Evolutionary conservation across 805 yeast genomes (phyloP).

Genomic region (Kluyveromyces wickerhamii): DNA sequence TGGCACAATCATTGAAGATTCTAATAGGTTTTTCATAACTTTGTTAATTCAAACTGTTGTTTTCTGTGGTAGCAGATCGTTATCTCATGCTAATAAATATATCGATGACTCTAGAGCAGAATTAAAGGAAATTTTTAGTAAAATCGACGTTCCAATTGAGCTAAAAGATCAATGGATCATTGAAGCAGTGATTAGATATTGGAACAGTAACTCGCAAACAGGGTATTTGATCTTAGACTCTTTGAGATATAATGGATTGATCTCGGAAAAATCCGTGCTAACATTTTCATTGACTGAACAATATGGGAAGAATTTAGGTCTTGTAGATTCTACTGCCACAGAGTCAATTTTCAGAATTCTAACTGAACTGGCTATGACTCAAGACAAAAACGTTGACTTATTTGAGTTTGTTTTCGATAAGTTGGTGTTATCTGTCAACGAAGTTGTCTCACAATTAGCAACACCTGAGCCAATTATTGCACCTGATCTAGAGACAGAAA

Average conservation of each 20-base stretch:
- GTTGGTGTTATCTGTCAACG: slow-evolving; percentile 18
- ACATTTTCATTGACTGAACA: slow-evolving; percentile 35
- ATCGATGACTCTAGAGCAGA: slow-evolving; percentile 35
- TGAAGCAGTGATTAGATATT: slow-evolving; percentile 49
- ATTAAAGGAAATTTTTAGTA: slow-evolving; percentile 29
- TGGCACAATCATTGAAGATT: slow-evolving; percentile 27
- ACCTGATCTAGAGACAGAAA: slow-evolving; percentile 18
- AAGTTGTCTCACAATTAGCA: slow-evolving; percentile 16
- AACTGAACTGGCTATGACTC: slow-evolving; percentile 18
- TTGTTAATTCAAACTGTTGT: slow-evolving; percentile 65
- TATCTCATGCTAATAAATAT: slow-evolving; percentile 63
- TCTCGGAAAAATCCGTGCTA: slow-evolving; percentile 36
- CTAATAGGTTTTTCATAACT: slow-evolving; percentile 44
- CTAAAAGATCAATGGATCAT: slow-evolving; percentile 39
- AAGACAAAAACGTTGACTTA: slow-evolving; percentile 17
- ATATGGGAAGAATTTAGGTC: slow-evolving; percentile 28
- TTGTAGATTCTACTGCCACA: slow-evolving; percentile 39
- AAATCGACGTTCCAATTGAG: slow-evolving; percentile 22
- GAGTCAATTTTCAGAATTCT: slow-evolving; percentile 37
- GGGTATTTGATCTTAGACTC: slow-evolving; percentile 54
- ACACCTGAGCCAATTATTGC: slow-evolving; percentile 13
- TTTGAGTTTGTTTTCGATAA: slow-evolving; percentile 26
- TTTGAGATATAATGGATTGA: slow-evolving; percentile 38
- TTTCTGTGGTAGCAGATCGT: slow-evolving; percentile 79
- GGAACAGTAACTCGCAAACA: slow-evolving; percentile 59